These are phyloP conservation scores for Debaryomyces singareniensis DNA, from an alignment of 1,139 yeast species.

Conservation along the genomic window DNA sequence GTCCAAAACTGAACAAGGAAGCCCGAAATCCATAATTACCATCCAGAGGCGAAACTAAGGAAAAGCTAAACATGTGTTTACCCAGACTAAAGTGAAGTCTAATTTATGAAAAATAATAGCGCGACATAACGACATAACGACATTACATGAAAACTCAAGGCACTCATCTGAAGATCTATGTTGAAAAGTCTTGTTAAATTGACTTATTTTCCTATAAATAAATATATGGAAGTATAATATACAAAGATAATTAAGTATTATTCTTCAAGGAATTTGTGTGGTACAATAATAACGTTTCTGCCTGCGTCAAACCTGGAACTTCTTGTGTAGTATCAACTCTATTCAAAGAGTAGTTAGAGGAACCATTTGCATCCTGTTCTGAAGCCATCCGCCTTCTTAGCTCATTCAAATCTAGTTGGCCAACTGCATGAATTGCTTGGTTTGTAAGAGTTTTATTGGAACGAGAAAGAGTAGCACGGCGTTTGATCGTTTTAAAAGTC, in stretches of 20 bases:
- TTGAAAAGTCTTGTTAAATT: too few species aligned
- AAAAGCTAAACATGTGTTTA: constrained; percentile 32
- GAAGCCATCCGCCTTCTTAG: constrained; percentile 38
- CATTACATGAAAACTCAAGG: too few species aligned
- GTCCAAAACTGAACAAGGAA: constrained; percentile 37
- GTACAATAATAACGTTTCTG: constrained; percentile 41
- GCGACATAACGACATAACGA: too few species aligned
- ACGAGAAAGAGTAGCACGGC: constrained; percentile 21
- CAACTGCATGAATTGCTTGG: constrained; percentile 27
- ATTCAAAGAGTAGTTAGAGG: constrained; percentile 28
- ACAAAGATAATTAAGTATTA: too few species aligned
- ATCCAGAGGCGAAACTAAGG: constrained; percentile 28
- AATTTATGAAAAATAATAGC: background rate
- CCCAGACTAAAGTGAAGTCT: background rate
- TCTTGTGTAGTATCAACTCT: constrained; percentile 42
- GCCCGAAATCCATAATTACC: constrained; percentile 33
- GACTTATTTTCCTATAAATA: too few species aligned
- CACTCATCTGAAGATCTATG: too few species aligned
- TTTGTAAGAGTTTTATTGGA: constrained; percentile 15
- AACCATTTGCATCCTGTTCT: constrained; percentile 30
- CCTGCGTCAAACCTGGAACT: constrained; percentile 46
- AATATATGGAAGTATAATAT: too few species aligned
- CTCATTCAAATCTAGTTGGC: constrained; percentile 26
- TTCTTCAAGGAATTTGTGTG: too few species aligned
- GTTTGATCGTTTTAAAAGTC: constrained; percentile 31